phyloP scores from a whole-genome alignment of 2,329 filamentous ascomycete genomes.

The Tolypocladium ovalisporum region DNA sequence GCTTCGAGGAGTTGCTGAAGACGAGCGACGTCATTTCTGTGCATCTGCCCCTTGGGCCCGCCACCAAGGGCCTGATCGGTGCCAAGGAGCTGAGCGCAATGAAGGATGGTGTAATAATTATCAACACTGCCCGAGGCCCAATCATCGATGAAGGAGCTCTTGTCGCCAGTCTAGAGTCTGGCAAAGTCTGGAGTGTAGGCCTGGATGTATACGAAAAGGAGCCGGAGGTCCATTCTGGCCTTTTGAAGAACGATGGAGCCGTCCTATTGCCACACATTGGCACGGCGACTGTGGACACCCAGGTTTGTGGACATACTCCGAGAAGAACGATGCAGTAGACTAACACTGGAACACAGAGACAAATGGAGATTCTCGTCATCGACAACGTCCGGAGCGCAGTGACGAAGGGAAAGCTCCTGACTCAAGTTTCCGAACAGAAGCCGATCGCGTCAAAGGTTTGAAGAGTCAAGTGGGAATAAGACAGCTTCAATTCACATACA shows the following conservation, averaged over 20 bases:
- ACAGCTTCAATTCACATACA: background rate
- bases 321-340: background rate
- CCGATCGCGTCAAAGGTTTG: background rate
- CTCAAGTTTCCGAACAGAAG: conserved; percentile 7
- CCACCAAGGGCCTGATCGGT: conserved; percentile 41
- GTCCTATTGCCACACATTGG: conserved; percentile 58
- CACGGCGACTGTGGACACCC: conserved; percentile 47
- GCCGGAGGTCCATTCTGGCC: conserved; percentile 48
- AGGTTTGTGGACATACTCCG: conserved; percentile 1
- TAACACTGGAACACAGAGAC: conserved; percentile 4
- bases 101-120: conserved; percentile 44
- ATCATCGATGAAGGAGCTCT: conserved; percentile 46
- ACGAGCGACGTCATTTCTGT: conserved; percentile 43
- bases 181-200: conserved; percentile 42
- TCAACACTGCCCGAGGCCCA: conserved; percentile 47
- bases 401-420: conserved; percentile 5
- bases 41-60: conserved; percentile 39
- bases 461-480: background rate
- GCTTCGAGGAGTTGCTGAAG: conserved; percentile 41
- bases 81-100: conserved; percentile 37
- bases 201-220: conserved; percentile 48
- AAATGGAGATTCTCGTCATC: conserved; percentile 17
- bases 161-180: conserved; percentile 38
- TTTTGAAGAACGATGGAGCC: conserved; percentile 48
- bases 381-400: conserved; percentile 22